These are phyloP conservation scores for Musa acuminata DNA, from an alignment of 176 grass and related monocot genomes.

Conservation along the genomic window DNA sequence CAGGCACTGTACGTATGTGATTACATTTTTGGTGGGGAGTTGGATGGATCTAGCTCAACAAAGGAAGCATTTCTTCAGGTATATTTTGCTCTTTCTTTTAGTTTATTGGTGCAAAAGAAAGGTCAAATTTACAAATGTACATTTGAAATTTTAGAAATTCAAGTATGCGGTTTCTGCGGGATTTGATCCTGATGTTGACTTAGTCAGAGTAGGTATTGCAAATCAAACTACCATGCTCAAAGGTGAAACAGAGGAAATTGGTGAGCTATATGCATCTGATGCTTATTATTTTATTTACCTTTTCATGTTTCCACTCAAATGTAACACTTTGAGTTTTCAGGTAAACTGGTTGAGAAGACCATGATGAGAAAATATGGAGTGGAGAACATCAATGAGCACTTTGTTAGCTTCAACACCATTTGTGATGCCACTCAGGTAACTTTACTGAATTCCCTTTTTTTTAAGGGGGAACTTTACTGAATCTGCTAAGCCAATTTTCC, in stretches of 20 bases:
- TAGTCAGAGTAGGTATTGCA: slow-evolving; percentile 81
- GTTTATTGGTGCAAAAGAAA: slow-evolving; percentile 10
- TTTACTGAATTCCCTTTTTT: neutral
- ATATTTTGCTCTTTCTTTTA: slow-evolving; percentile 17
- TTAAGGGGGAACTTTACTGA: neutral
- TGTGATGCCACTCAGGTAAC: slow-evolving; percentile 97
- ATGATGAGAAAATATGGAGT: slow-evolving; percentile 90
- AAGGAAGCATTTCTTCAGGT: slow-evolving; percentile 80
- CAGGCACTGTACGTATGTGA: slow-evolving; percentile 85
- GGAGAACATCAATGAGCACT: slow-evolving; percentile 77
- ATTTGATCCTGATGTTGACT: slow-evolving; percentile 94
- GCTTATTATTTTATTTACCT: neutral
- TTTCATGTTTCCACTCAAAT: neutral
- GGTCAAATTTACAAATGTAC: slow-evolving; percentile 1
- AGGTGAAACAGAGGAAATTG: slow-evolving; percentile 98
- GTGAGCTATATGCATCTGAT: slow-evolving; percentile 21
- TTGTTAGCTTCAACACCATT: slow-evolving; percentile 90
- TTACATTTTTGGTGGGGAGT: slow-evolving; percentile 84
- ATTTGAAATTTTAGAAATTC: slow-evolving; percentile 61
- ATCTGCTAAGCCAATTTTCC: neutral
- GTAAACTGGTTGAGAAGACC: slow-evolving; percentile 82
- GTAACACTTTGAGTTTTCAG: slow-evolving; percentile 25
- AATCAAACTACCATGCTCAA: slow-evolving; percentile 99
- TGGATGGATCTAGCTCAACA: slow-evolving; percentile 92
- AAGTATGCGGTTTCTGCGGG: slow-evolving; percentile 69